phyloP scores from a whole-genome alignment of 495 filamentous ascomycete genomes.

The Mycothermus thermophilus region DNA sequence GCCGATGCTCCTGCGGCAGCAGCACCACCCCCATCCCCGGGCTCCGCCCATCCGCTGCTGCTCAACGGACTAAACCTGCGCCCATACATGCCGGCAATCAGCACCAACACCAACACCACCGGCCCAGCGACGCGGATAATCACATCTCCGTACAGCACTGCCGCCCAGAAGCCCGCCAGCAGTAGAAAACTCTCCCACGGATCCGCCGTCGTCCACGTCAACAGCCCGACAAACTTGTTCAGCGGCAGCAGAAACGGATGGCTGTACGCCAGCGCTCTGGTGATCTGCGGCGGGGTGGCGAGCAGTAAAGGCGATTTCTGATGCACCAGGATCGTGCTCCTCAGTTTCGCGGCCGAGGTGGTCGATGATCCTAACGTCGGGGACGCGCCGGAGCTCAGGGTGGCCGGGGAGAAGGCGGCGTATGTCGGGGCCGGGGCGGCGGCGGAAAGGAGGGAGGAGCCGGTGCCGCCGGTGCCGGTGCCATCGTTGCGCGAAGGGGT shows the following conservation, averaged over 20 bases:
- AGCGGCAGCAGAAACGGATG: slow-evolving; percentile 83
- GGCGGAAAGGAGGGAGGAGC: slow-evolving; percentile 7
- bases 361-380: too few relatives aligned
- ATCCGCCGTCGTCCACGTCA: slow-evolving; percentile 88
- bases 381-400: slow-evolving; percentile 41
- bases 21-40: slow-evolving; percentile 11
- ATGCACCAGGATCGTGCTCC: slow-evolving; percentile 86
- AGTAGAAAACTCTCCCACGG: slow-evolving; percentile 95
- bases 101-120: slow-evolving; percentile 56
- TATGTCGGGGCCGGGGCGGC: slow-evolving; percentile 20
- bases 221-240: slow-evolving; percentile 65
- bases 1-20: slow-evolving; percentile 8
- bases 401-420: slow-evolving; percentile 62
- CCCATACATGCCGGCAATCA: slow-evolving; percentile 88
- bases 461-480: too few relatives aligned
- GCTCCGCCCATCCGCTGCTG: slow-evolving; percentile 58
- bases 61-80: slow-evolving; percentile 81
- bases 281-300: slow-evolving; percentile 87
- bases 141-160: slow-evolving; percentile 71
- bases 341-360: slow-evolving; percentile 56
- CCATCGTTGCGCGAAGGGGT: slow-evolving; percentile 19
- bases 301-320: slow-evolving; percentile 89
- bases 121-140: slow-evolving; percentile 71
- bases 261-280: slow-evolving; percentile 80
- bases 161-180: slow-evolving; percentile 69